These are phyloP conservation scores for Mortierella sp. DNA, from an alignment of 371 early-diverging fungal species.

Conservation along the genomic window DNA sequence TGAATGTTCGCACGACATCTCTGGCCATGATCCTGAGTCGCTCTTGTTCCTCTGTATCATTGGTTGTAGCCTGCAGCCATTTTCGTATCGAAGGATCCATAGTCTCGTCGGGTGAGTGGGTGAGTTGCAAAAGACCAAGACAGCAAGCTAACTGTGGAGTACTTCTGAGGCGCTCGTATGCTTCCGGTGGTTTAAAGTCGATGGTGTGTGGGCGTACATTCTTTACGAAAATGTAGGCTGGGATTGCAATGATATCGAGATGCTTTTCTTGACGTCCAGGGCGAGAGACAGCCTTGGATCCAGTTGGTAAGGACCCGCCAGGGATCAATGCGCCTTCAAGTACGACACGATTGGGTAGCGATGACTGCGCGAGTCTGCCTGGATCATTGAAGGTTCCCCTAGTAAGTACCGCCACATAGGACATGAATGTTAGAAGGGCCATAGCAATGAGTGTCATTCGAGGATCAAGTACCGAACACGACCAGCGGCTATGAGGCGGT, in stretches of 20 bases:
- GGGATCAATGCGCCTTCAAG: too few relatives aligned
- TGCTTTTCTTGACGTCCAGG: too few relatives aligned
- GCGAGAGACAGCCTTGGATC: too few relatives aligned
- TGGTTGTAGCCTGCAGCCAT: background rate
- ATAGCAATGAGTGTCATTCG: too few relatives aligned
- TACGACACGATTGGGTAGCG: too few relatives aligned
- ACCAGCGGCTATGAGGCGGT: background rate
- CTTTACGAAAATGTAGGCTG: background rate
- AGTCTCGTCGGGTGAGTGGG: background rate
- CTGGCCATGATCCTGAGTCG: background rate
- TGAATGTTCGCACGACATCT: background rate
- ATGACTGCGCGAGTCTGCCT: too few relatives aligned
- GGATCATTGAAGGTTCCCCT: too few relatives aligned
- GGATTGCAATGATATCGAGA: background rate
- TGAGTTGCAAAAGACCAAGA: background rate
- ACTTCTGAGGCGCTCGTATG: background rate
- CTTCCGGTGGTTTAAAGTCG: background rate
- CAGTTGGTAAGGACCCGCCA: background rate
- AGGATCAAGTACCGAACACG: background rate
- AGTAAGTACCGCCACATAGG: too few relatives aligned
- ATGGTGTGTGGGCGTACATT: background rate
- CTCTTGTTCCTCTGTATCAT: background rate
- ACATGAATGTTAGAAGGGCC: too few relatives aligned
- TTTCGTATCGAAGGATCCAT: background rate
- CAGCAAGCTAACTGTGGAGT: slow-evolving; percentile 7